Evolutionary conservation across 208 protist species (phyloP).

Genomic region (Tritrichomonas musculus): DNA sequence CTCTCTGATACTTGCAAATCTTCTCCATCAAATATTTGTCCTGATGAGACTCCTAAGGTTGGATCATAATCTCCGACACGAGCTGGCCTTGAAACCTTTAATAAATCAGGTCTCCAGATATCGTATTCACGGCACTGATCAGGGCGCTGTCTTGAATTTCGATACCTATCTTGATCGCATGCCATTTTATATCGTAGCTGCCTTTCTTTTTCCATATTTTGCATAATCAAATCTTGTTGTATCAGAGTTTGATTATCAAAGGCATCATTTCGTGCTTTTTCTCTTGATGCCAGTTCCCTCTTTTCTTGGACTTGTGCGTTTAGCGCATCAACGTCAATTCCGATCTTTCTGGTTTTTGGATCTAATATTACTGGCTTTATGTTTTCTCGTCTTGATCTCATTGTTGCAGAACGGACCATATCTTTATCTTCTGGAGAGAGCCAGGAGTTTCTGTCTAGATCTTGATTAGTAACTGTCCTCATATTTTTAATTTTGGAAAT

Average conservation of each 20-base stretch:
- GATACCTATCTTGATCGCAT: not conserved
- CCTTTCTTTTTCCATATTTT: not conserved
- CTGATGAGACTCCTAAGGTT: not conserved
- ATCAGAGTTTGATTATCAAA: not conserved
- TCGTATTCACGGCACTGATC: not conserved
- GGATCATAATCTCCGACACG: not conserved
- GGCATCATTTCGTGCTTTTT: not conserved
- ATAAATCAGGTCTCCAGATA: not conserved
- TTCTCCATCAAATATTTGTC: not conserved
- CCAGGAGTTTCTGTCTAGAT: not conserved
- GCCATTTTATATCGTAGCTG: not conserved
- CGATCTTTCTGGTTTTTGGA: not conserved
- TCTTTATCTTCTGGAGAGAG: not conserved
- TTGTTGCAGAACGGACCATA: not conserved
- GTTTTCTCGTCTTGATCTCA: not conserved
- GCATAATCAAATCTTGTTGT: not conserved
- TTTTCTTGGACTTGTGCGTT: not conserved
- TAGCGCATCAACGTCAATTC: conserved; percentile 3
- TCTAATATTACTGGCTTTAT: not conserved
- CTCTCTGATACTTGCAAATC: not conserved
- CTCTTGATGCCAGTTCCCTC: not conserved
- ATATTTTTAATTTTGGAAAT: too few relatives aligned
- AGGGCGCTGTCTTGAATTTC: not conserved
- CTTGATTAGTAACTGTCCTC: too few relatives aligned
- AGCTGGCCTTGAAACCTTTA: not conserved